Percentiles rank a stretch among this genome's conserved stretches.
These are phyloP conservation scores for Clavulina sp. DNA, from an alignment of 768 basidiomycete species.

Conservation along the genomic window DNA sequence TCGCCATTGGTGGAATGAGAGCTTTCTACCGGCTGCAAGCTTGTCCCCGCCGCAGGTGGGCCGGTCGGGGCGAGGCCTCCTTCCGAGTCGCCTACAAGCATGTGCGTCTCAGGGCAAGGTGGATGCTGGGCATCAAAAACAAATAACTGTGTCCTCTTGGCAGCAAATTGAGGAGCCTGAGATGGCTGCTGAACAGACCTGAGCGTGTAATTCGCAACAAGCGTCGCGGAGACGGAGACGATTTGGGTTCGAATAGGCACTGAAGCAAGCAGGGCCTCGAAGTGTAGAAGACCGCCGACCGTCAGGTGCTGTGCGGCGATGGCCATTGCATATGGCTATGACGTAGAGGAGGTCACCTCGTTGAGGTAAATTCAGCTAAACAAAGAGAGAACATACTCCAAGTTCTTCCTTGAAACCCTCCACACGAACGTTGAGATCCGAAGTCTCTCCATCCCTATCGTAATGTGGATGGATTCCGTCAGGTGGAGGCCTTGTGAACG, in stretches of 20 bases:
- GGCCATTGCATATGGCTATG: slow-evolving; percentile 10
- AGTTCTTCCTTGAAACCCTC: neutral
- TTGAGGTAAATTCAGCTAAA: no score
- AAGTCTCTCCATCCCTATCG: slow-evolving; percentile 5
- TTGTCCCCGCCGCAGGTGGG: no score
- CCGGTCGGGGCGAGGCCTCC: no score
- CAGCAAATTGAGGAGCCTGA: neutral
- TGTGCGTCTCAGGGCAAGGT: neutral
- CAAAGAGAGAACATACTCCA: neutral
- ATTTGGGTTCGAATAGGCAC: neutral
- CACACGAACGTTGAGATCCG: slow-evolving; percentile 6
- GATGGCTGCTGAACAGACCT: neutral
- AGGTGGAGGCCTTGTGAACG: neutral
- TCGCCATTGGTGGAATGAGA: no score
- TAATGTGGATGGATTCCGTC: slow-evolving; percentile 1
- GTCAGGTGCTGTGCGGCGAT: slow-evolving; percentile 11
- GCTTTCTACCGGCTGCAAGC: no score
- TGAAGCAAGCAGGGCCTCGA: slow-evolving; percentile 1
- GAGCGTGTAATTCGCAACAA: neutral
- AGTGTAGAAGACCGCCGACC: slow-evolving; percentile 3
- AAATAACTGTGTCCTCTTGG: no score
- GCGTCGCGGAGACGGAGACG: neutral
- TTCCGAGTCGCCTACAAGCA: neutral
- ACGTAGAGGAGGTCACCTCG: neutral
- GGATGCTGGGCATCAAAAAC: neutral